phyloP scores from a whole-genome alignment of 208 protist genomes.

The Leishmania guyanensis region DNA sequence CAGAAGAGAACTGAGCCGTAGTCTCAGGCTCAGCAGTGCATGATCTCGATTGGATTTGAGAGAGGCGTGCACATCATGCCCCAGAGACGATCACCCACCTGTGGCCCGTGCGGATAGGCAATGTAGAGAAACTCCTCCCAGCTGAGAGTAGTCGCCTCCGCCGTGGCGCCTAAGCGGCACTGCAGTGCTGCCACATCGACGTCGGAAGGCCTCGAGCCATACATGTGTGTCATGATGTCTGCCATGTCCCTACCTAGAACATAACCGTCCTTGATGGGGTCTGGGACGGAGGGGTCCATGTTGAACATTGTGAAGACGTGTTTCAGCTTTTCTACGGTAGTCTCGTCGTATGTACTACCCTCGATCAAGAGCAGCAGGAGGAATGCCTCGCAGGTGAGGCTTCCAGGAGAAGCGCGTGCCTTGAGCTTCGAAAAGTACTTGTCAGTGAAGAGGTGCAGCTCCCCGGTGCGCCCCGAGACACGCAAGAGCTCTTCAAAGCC shows the following conservation, averaged over 20 bases:
- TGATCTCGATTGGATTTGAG: slow-evolving; percentile 15
- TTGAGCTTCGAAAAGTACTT: slow-evolving; percentile 42
- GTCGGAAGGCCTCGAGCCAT: slow-evolving; percentile 31
- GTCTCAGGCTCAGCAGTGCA: slow-evolving; percentile 19
- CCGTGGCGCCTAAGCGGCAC: slow-evolving; percentile 42
- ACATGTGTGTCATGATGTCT: slow-evolving; percentile 45
- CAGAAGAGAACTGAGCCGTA: background rate
- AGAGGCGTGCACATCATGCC: slow-evolving; percentile 27
- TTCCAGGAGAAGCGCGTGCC: slow-evolving; percentile 39
- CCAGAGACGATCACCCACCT: slow-evolving; percentile 20
- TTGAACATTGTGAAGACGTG: slow-evolving; percentile 74
- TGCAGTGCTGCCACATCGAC: slow-evolving; percentile 36
- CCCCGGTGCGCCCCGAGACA: slow-evolving; percentile 26
- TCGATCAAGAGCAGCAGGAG: slow-evolving; percentile 63
- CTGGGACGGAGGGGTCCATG: slow-evolving; percentile 32
- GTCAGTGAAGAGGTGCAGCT: slow-evolving; percentile 12
- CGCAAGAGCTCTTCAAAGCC: slow-evolving; percentile 45
- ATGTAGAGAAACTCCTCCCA: slow-evolving; percentile 85
- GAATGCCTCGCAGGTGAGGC: slow-evolving; percentile 64
- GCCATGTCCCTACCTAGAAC: slow-evolving; percentile 52
- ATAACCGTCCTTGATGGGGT: slow-evolving; percentile 35
- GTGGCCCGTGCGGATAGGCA: slow-evolving; percentile 48
- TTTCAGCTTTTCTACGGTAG: slow-evolving; percentile 37
- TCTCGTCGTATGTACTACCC: slow-evolving; percentile 46
- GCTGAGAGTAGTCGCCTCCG: slow-evolving; percentile 61